Base-by-base conservation (phyloP, 768 basidiomycete genomes). In the Termitomyces heimii region DNA sequence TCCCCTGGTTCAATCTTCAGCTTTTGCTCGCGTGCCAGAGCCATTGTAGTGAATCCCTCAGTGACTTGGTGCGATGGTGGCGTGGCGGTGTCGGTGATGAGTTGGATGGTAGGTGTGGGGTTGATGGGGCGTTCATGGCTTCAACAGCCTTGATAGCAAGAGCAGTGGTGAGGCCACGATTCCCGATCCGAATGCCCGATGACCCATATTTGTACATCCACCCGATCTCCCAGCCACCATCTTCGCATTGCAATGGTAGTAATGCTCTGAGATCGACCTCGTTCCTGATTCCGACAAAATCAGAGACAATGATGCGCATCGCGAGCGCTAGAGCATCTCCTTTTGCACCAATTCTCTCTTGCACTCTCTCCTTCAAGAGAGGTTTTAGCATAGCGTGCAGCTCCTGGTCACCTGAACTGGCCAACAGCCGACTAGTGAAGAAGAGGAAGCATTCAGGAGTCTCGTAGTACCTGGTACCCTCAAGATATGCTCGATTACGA, bases 171-270 rank as follows among this genome's bases (percentile, higher is more conserved):
- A 83, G 68, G 0, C 83, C 82, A 6, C 78, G 75, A 65, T 84
- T 84, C 13, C 80, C 78, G 29, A 84, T 79, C 50, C 68, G 72
- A 49, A 81, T 66, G 0, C 75, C 77, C 0, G 78, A 74, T 0
- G 73, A 71, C 4, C 79, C 80, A 56, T 79, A 82, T 65, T 76
- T 80, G 70, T 82, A 85, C 20, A 84, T 70, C 80, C 81, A 83
- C 1, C 83, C 76, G 9, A 71, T 71, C 24, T 73, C 75, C 79
- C 80, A 85, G 4, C 80, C 77, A 18, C 83, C 83, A 60, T 84
- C 82, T 57, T 78, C 77, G 55, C 70, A 70, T 60, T 84, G 83
- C 57, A 81, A 63, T 5, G 72, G 65, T 3, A 80, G 71, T 8
- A 85, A 73, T 20, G 68, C 63, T 8, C 72, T 68, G 8, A 81